Evolutionary conservation across 2,329 filamentous ascomycete genomes (phyloP).

Genomic region (Emergomyces orientalis): DNA sequence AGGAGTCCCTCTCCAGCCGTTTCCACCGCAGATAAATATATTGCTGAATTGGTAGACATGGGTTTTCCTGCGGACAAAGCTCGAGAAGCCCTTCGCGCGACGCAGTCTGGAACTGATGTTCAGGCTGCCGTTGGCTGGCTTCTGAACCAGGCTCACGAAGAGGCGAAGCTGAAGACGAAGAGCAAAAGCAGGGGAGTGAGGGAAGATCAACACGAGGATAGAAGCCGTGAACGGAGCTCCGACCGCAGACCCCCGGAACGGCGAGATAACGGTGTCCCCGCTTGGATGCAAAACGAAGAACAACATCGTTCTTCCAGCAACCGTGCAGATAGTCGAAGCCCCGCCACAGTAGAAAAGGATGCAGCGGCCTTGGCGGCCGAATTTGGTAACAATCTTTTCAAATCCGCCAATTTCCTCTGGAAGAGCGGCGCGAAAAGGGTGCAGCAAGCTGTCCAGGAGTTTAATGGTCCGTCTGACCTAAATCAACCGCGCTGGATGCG

Average conservation of each 20-base stretch:
- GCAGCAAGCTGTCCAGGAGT: slow-evolving; percentile 83
- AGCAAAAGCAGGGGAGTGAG: slow-evolving; percentile 14
- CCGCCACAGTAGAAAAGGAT: slow-evolving; percentile 56
- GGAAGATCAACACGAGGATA: slow-evolving; percentile 10
- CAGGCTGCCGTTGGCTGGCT: slow-evolving; percentile 84
- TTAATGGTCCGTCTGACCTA: slow-evolving; percentile 62
- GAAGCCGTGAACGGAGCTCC: slow-evolving; percentile 18
- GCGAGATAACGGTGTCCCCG: slow-evolving; percentile 35
- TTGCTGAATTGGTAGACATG: slow-evolving; percentile 88
- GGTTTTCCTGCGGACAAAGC: slow-evolving; percentile 82
- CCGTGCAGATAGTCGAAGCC: slow-evolving; percentile 21
- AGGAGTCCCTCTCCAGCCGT: slow-evolving; percentile 12
- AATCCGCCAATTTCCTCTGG: slow-evolving; percentile 91
- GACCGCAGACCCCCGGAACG: slow-evolving; percentile 16
- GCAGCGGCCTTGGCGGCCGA: slow-evolving; percentile 72
- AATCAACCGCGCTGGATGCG: slow-evolving; percentile 94
- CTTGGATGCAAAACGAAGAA: slow-evolving; percentile 55
- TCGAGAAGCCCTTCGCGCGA: slow-evolving; percentile 68
- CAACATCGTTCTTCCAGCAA: slow-evolving; percentile 22
- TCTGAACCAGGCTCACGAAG: slow-evolving; percentile 79
- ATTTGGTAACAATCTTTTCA: slow-evolving; percentile 74
- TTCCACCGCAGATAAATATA: slow-evolving; percentile 61
- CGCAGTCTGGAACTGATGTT: slow-evolving; percentile 67
- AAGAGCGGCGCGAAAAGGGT: slow-evolving; percentile 89
- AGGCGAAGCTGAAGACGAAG: slow-evolving; percentile 61